Conservation (phyloP, 352 stramenopile genomes). For the Pythium aquatile region DNA sequence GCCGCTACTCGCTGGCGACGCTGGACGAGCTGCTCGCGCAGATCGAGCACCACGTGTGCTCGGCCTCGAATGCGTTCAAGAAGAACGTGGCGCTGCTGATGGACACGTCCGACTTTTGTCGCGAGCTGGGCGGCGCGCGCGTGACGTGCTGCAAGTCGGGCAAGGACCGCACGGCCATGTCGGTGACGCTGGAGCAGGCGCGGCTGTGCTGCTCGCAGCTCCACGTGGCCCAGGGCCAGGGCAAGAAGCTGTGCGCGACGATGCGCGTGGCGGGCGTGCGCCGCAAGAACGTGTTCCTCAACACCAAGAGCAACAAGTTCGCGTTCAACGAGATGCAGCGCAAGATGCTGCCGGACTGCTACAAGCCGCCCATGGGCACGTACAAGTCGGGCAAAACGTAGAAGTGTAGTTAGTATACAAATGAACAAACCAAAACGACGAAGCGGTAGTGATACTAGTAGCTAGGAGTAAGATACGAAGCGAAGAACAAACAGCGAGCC, state of each 20-base stretch:
- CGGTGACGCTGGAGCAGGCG: conserved; percentile 93
- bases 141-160: conserved; percentile 97
- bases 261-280: conserved; percentile 78
- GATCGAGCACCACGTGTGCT: conserved; percentile 76
- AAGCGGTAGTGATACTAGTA: background rate
- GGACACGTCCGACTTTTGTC: conserved; percentile 81
- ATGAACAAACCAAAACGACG: no score
- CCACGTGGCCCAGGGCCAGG: conserved; percentile 49
- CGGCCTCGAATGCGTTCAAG: conserved; percentile 68
- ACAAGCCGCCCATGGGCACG: conserved; percentile 76
- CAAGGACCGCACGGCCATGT: conserved; percentile 98
- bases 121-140: conserved; percentile 86
- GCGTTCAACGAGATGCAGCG: conserved; percentile 88
- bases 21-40: conserved; percentile 63
- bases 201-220: conserved; percentile 59
- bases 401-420: background rate
- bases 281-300: conserved; percentile 81
- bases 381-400: conserved; percentile 85
- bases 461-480: background rate
- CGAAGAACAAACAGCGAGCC: background rate
- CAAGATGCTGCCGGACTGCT: conserved; percentile 82
- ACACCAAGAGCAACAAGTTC: conserved; percentile 83
- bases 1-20: conserved; percentile 41
- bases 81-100: conserved; percentile 82
- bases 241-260: conserved; percentile 48